These are phyloP conservation scores for Podaxis sp. DNA, from an alignment of 768 basidiomycete species.

Conservation along the genomic window DNA sequence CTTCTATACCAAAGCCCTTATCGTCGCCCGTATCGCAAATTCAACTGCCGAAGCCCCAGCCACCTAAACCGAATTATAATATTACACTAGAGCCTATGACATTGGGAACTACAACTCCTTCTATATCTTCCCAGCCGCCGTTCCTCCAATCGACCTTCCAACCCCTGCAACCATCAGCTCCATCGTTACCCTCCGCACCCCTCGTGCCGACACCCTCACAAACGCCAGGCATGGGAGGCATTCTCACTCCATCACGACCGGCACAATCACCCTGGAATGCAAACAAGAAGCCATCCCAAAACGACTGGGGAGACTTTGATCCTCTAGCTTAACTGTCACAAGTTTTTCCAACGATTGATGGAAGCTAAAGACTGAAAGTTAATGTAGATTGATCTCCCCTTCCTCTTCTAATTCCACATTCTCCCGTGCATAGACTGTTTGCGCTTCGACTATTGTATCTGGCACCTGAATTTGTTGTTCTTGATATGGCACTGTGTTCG, in stretches of 20 bases:
- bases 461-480: slow-evolving; percentile 24
- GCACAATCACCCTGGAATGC: slow-evolving; percentile 45
- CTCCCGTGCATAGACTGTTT: slow-evolving; percentile 39
- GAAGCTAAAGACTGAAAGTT: neutral
- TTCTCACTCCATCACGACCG: slow-evolving; percentile 66
- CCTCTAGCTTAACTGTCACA: slow-evolving; percentile 48
- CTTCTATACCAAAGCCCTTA: slow-evolving; percentile 1
- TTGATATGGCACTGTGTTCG: slow-evolving; percentile 34
- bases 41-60: slow-evolving; percentile 21
- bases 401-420: slow-evolving; percentile 46
- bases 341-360: neutral
- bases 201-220: slow-evolving; percentile 20
- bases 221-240: slow-evolving; percentile 32
- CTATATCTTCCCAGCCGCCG: slow-evolving; percentile 13
- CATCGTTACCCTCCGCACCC: slow-evolving; percentile 16
- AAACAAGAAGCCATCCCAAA: slow-evolving; percentile 52
- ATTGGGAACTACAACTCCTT: slow-evolving; percentile 12
- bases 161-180: slow-evolving; percentile 19
- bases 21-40: slow-evolving; percentile 8
- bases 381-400: slow-evolving; percentile 13
- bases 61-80: slow-evolving; percentile 29
- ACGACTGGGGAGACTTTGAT: slow-evolving; percentile 83
- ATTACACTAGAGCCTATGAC: slow-evolving; percentile 21
- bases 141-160: slow-evolving; percentile 15
- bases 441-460: slow-evolving; percentile 56